These are phyloP conservation scores for Saccharomycopsis sp. DNA, from an alignment of 805 yeast species.

Conservation along the genomic window DNA sequence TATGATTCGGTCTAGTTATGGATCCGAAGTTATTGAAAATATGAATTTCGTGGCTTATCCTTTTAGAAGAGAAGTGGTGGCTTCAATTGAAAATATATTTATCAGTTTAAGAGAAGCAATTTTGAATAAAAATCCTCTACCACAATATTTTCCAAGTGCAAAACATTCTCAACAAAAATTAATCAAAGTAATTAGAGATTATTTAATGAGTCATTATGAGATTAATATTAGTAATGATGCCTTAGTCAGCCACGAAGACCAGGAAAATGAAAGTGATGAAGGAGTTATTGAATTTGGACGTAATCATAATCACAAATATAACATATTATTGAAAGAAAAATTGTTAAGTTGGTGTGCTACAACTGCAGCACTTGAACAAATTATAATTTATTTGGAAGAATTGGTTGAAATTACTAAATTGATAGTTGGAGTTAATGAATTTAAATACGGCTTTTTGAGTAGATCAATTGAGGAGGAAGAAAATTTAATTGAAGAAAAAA, in stretches of 20 bases:
- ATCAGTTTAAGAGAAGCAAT: constrained; percentile 35
- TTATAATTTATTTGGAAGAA: constrained; percentile 40
- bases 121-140: constrained; percentile 35
- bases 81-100: constrained; percentile 29
- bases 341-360: constrained; percentile 43
- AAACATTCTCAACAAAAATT: constrained; percentile 37
- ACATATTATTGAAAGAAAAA: constrained; percentile 26
- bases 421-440: constrained; percentile 38
- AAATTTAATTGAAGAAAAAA: neutral
- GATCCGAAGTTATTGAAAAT: constrained; percentile 37
- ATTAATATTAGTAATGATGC: neutral
- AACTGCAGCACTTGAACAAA: constrained; percentile 37
- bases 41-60: constrained; percentile 30
- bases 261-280: neutral
- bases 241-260: neutral
- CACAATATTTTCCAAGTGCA: constrained; percentile 41
- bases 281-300: neutral
- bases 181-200: constrained; percentile 32
- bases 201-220: constrained; percentile 18
- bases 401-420: constrained; percentile 30
- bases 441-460: constrained; percentile 41
- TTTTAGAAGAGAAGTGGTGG: constrained; percentile 36
- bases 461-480: constrained; percentile 28
- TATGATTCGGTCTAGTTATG: constrained; percentile 31
- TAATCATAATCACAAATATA: neutral